phyloP scores from a whole-genome alignment of 1,139 yeast species.

The Nadsonia starkeyi-henricii region DNA sequence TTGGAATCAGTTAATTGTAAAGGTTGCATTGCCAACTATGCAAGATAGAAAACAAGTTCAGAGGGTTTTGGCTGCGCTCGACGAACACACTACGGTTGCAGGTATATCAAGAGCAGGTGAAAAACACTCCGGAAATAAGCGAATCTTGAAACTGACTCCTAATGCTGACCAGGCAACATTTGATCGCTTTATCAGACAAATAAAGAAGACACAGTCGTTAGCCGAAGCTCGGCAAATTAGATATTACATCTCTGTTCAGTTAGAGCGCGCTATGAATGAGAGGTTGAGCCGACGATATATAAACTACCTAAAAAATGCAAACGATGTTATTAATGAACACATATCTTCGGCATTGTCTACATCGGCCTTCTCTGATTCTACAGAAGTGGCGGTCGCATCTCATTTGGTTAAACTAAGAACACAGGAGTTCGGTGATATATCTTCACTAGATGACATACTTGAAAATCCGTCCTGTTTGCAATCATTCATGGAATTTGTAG shows the following conservation, averaged over 20 bases:
- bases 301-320: conserved; percentile 19
- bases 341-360: conserved; percentile 7
- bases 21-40: conserved; percentile 48
- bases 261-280: conserved; percentile 15
- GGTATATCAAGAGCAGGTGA: conserved; percentile 1
- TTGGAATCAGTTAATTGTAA: conserved; percentile 53
- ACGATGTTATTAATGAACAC: conserved; percentile 16
- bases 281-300: conserved; percentile 13
- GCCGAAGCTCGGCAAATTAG: conserved; percentile 32
- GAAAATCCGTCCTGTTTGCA: conserved; percentile 34
- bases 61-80: conserved; percentile 54
- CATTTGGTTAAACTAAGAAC: not conserved
- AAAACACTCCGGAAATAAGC: not conserved
- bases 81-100: conserved; percentile 37
- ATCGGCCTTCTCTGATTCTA: conserved; percentile 1
- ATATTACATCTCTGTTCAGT: conserved; percentile 31
- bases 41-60: conserved; percentile 68
- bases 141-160: conserved; percentile 17
- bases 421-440: not conserved
- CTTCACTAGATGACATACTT: conserved; percentile 27
- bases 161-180: conserved; percentile 26
- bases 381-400: not conserved
- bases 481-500: conserved; percentile 46
- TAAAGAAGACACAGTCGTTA: conserved; percentile 24
- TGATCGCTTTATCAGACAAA: conserved; percentile 30